Conservation (phyloP, 352 stramenopile species). For the Globisporangium cederbergense region DNA sequence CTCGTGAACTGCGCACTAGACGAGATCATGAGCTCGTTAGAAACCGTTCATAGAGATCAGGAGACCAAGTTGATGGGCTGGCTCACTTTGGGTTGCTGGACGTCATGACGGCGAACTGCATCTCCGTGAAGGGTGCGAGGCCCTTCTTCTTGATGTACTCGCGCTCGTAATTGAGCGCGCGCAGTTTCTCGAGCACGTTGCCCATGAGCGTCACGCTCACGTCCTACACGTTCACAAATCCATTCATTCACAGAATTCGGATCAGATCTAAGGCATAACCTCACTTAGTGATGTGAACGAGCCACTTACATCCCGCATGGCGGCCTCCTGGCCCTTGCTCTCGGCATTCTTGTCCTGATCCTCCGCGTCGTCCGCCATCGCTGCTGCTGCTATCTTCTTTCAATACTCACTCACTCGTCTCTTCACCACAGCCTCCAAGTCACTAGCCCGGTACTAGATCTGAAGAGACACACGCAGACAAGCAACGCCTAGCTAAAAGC, state of each 20-base stretch:
- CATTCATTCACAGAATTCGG: no score
- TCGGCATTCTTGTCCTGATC: slow-evolving; percentile 20
- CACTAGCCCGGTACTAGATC: no score
- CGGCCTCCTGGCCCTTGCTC: slow-evolving; percentile 21
- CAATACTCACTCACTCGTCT: neutral
- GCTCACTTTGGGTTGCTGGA: slow-evolving; percentile 44
- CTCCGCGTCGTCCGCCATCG: slow-evolving; percentile 32
- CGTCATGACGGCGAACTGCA: slow-evolving; percentile 63
- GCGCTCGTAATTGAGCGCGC: slow-evolving; percentile 73
- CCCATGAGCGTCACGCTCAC: slow-evolving; percentile 78
- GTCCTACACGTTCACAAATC: slow-evolving; percentile 31
- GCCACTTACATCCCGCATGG: slow-evolving; percentile 24
- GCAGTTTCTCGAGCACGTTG: slow-evolving; percentile 82
- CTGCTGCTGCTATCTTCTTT: neutral
- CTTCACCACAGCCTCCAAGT: neutral
- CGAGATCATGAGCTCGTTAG: neutral
- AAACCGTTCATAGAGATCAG: neutral
- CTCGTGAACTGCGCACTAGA: slow-evolving; percentile 72
- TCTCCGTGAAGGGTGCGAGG: slow-evolving; percentile 65
- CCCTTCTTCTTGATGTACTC: slow-evolving; percentile 76
- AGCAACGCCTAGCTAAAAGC: no score
- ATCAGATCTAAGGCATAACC: no score
- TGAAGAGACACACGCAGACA: no score
- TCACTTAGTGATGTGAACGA: neutral
- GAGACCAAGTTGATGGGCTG: neutral